phyloP scores from a whole-genome alignment of 192 early-diverging fungal genomes.

The Podila horticola region DNA sequence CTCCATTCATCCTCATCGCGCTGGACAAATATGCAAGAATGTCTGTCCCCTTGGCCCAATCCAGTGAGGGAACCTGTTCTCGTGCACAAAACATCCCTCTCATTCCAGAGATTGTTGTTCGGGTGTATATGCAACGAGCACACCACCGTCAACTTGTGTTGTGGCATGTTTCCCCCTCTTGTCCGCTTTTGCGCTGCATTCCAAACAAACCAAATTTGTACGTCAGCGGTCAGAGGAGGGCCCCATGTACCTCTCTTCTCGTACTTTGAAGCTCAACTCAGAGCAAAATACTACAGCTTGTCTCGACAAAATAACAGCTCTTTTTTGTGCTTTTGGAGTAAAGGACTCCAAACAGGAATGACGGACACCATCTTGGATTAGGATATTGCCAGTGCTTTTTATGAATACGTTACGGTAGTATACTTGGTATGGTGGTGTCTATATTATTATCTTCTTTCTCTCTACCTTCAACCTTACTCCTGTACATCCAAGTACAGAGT shows the following conservation, averaged over 20 bases:
- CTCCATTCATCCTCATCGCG: neutral
- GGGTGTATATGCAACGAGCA: too few species aligned
- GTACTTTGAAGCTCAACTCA: neutral
- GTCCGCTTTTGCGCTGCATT: neutral
- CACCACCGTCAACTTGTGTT: too few species aligned
- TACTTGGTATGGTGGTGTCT: neutral
- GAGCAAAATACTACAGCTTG: neutral
- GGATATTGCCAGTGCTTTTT: too few species aligned
- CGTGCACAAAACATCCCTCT: neutral
- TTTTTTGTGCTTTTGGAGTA: too few species aligned
- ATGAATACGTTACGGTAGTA: too few species aligned
- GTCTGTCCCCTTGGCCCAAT: too few species aligned
- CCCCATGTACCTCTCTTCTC: neutral
- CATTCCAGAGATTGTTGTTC: neutral
- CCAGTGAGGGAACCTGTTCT: too few species aligned
- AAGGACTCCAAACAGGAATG: too few species aligned
- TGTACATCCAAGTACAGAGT: constrained; percentile 20
- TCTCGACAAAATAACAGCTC: too few species aligned
- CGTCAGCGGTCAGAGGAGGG: neutral
- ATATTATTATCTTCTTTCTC: neutral
- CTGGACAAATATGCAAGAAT: too few species aligned
- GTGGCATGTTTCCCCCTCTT: too few species aligned
- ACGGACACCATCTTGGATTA: too few species aligned
- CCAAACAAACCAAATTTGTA: neutral
- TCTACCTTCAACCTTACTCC: neutral